Percentiles rank a stretch among this genome's conserved stretches.
These are phyloP conservation scores for Xylaria acuta DNA, from an alignment of 495 filamentous ascomycete species.

Conservation along the genomic window DNA sequence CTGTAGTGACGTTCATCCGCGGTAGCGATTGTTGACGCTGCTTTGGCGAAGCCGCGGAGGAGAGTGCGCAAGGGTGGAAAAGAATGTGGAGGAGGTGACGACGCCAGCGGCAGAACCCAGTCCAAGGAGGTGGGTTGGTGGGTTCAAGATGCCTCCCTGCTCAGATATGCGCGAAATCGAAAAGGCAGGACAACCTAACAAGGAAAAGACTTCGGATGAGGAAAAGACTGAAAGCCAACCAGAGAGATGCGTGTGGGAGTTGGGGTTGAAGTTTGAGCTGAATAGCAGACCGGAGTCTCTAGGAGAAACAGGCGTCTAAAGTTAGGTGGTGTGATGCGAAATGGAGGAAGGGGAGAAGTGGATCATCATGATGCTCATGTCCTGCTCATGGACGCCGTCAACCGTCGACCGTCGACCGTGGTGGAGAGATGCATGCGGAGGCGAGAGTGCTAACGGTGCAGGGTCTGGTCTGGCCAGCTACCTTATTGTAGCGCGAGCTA, in stretches of 20 bases:
- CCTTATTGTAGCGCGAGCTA: background rate
- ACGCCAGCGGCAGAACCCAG: background rate
- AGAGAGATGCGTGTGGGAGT: background rate
- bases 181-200: background rate
- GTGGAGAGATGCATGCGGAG: conserved; percentile 17
- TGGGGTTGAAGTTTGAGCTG: background rate
- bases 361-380: conserved; percentile 26
- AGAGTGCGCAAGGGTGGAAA: background rate
- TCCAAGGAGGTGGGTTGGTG: background rate
- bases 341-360: conserved; percentile 25
- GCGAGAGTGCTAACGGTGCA: background rate
- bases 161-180: background rate
- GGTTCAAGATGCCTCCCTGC: background rate
- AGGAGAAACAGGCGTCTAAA: background rate
- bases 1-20: conserved; percentile 37
- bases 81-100: conserved; percentile 14
- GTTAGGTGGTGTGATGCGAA: conserved; percentile 21
- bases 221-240: background rate
- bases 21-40: background rate
- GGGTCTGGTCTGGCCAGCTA: background rate
- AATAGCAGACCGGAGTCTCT: background rate
- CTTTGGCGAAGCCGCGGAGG: background rate
- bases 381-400: background rate
- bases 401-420: background rate
- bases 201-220: background rate